Base-by-base conservation (phyloP, 108 stramenopile genomes). In the Bacterosira constricta region DNA sequence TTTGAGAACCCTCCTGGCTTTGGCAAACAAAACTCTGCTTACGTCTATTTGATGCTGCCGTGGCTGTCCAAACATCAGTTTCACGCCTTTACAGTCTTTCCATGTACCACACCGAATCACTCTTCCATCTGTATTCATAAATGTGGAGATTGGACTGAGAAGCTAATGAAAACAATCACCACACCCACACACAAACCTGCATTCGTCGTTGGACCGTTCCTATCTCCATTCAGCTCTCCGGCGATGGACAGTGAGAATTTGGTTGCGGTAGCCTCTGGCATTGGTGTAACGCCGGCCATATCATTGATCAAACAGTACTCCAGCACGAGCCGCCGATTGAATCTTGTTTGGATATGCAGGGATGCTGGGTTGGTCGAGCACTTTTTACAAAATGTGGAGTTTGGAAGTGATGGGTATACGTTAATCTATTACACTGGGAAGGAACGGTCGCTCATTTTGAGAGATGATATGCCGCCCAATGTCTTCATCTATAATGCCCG, bases 391-490 rank as follows among this genome's bases (percentile, higher is more conserved):
- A 69, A 68, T 11, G 36, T 74, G 9, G 66, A 75, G 34, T 61
- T 79, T 10, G 52, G 38, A n/a, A 10, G 20, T 5, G 27, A 67
- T 58, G 73, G 64, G 20, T 62, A 61, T 29, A 31, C 35, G 0
- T 30, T 75, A 5, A 63, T 80, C 17, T 80, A 67, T 42, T 80
- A 80, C 74, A 80, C 79, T 23, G 79, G 79, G 34, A 45, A 69
- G 8, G 41, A 42, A 34, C 59, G 69, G 10, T 30, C 57, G 21
- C 57, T 80, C 8, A 25, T 63, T 17, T 35, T 80, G 31, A 34
- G 27, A 15, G 51, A 69, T 17, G 38, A 62, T 13, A 37, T 80
- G 41, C 79, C 79, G 29, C 17, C 68, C 32, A 75, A 75, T 58
- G 44, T 80, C 50, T 70, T 69, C 27, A 44, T 80, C 32, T 80